Base-by-base conservation (phyloP, 176 grass and related monocot genomes). In the Microstegium vimineum region DNA sequence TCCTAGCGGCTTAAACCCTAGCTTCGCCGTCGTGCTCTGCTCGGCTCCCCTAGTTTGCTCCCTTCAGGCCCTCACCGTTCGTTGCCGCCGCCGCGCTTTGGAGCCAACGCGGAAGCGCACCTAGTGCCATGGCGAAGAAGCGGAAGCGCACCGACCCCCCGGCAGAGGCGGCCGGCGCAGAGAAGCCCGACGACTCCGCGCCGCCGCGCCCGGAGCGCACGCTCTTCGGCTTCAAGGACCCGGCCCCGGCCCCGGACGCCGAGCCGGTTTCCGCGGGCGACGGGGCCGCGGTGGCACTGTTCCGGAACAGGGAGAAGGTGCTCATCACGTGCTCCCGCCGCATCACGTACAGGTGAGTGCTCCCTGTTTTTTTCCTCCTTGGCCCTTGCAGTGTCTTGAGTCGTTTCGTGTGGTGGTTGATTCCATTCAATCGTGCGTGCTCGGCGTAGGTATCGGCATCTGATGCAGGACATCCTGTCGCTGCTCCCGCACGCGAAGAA, bases 291-390 rank as follows among this genome's bases (percentile, higher is more conserved):
- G 66, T n/a, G 9, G 14, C 71, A 1, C 69, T n/a, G 15, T 99
- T 99, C 76, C 73, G 93, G 5, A 99, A 99, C 87, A 91, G 76
- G 87, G 93, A 99, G 93, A 99, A 99, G 89, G 89, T 94, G 28
- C 76, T 95, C 49, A 71, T 99, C 5, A 99, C 89, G 27, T 99
- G 93, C 84, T 99, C 96, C 46, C 93, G 93, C 22, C 89, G 93
- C 32, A 99, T 99, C 83, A 92, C 81, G 12, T 95, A 89, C 82
- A 87, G 89, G 94, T 91, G 56, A 72, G 40, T 75, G 27, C 61
- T 31, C 27, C 11, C 56, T 22, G 22, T 20, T 25, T 12, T 27
- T 12, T 4, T 6, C 8, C 15, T 5, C n/a, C n/a, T n/a, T n/a
- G n/a, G n/a, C 35, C 31, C 73, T 59, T 14, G 38, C 15, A 0